Conservation (phyloP, 257 asterid genomes). For the Solanum clarkiae region DNA sequence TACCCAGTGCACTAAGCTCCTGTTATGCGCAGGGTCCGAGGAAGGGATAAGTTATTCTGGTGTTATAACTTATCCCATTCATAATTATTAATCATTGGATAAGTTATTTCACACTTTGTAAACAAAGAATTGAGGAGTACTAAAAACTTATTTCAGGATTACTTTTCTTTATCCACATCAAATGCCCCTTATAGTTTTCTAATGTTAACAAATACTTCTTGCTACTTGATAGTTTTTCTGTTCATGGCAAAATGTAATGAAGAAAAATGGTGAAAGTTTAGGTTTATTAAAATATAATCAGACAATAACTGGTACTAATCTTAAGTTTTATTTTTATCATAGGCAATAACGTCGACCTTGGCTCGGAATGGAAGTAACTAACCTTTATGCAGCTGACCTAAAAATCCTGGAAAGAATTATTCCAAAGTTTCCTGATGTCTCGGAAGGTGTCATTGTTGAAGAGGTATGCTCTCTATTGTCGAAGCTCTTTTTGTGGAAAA, state of each 20-base stretch:
- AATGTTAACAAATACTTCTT: background rate
- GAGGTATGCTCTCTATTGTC: background rate
- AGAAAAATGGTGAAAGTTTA: background rate
- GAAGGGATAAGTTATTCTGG: too few relatives aligned
- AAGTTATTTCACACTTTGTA: background rate
- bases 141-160: too few relatives aligned
- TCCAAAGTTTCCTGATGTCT: background rate
- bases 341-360: background rate
- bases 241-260: background rate
- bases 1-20: too few relatives aligned
- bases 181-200: background rate
- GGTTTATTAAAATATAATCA: background rate
- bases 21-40: too few relatives aligned
- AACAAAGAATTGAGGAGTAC: too few relatives aligned
- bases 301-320: background rate
- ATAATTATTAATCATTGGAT: too few relatives aligned
- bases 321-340: background rate
- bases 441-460: background rate
- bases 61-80: too few relatives aligned
- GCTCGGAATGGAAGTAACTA: background rate
- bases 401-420: background rate
- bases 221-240: background rate
- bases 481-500: background rate
- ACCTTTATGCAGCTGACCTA: background rate
- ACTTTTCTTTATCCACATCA: too few relatives aligned